Percentiles rank a stretch among this genome's conserved stretches.
Evolutionary conservation across 768 basidiomycete genomes (phyloP).

Genomic region (Auriscalpium orientale): DNA sequence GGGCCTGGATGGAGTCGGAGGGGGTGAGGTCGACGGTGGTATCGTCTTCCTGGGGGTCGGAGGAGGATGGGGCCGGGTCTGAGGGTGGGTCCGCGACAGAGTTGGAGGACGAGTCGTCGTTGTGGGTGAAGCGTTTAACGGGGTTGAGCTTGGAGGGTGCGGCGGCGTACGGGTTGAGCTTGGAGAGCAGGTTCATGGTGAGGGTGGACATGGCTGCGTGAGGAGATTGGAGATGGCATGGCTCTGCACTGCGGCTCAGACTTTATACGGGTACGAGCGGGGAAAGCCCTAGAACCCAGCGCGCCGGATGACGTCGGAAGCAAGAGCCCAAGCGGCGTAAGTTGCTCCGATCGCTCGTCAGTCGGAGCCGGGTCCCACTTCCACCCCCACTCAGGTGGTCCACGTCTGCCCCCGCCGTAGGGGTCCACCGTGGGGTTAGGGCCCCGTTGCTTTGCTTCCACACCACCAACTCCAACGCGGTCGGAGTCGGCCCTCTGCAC

Average conservation of each 20-base stretch:
- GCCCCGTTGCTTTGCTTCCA: no score
- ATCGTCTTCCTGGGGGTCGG: not conserved
- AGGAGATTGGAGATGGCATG: not conserved
- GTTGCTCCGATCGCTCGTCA: no score
- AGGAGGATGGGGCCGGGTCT: not conserved
- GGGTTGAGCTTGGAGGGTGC: not conserved
- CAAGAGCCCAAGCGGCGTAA: no score
- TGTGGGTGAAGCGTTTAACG: not conserved
- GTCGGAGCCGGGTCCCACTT: no score
- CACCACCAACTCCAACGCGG: no score
- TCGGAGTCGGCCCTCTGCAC: no score
- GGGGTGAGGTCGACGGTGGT: not conserved
- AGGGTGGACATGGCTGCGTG: not conserved
- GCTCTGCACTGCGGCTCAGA: not conserved
- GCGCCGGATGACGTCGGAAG: not conserved
- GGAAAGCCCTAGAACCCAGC: not conserved
- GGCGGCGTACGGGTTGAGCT: not conserved
- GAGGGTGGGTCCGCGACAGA: not conserved
- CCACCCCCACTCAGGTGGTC: no score
- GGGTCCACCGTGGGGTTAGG: no score
- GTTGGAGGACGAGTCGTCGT: not conserved
- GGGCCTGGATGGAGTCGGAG: slow-evolving; percentile 3
- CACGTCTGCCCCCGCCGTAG: no score
- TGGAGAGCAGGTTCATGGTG: not conserved
- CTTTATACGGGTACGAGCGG: not conserved